A percentile compares a stretch with the other conserved stretches of the same genome.
Evolutionary conservation across 495 filamentous ascomycete species (phyloP).

Genomic region (Lophiostoma macrostomum): DNA sequence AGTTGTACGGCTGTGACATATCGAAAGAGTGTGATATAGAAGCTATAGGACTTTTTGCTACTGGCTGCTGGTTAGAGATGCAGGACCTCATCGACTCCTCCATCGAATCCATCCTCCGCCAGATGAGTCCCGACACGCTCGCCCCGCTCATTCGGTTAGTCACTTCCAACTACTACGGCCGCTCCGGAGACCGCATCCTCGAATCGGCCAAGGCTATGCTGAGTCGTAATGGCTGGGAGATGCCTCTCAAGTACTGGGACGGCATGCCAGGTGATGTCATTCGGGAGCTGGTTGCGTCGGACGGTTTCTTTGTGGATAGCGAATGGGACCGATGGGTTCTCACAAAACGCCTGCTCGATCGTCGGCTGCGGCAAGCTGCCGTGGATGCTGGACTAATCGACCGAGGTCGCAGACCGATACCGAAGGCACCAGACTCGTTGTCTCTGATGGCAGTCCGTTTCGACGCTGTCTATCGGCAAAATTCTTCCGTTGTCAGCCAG

Average conservation of each 20-base stretch:
- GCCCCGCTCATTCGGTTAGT: slow-evolving; percentile 52
- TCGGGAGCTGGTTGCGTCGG: slow-evolving; percentile 57
- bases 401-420: slow-evolving; percentile 34
- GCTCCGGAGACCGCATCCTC: slow-evolving; percentile 53
- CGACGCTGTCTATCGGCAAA: slow-evolving; percentile 48
- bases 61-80: slow-evolving; percentile 59
- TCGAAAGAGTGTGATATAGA: slow-evolving; percentile 52
- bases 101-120: slow-evolving; percentile 52
- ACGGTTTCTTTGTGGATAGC: slow-evolving; percentile 57
- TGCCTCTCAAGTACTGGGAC: slow-evolving; percentile 57
- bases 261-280: slow-evolving; percentile 56
- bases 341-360: slow-evolving; percentile 53
- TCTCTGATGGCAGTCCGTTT: slow-evolving; percentile 48
- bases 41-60: slow-evolving; percentile 57
- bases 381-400: slow-evolving; percentile 46
- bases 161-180: slow-evolving; percentile 58
- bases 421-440: slow-evolving; percentile 43
- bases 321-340: slow-evolving; percentile 60
- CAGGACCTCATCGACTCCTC: slow-evolving; percentile 56
- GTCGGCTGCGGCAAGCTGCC: slow-evolving; percentile 46
- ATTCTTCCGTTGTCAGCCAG: slow-evolving; percentile 33
- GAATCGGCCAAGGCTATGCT: slow-evolving; percentile 58
- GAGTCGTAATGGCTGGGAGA: slow-evolving; percentile 60
- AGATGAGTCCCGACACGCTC: slow-evolving; percentile 50
- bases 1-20: slow-evolving; percentile 53